Conservation (phyloP, 225 moss, liverwort and hornwort species). For the Marchantia paleacea region DNA sequence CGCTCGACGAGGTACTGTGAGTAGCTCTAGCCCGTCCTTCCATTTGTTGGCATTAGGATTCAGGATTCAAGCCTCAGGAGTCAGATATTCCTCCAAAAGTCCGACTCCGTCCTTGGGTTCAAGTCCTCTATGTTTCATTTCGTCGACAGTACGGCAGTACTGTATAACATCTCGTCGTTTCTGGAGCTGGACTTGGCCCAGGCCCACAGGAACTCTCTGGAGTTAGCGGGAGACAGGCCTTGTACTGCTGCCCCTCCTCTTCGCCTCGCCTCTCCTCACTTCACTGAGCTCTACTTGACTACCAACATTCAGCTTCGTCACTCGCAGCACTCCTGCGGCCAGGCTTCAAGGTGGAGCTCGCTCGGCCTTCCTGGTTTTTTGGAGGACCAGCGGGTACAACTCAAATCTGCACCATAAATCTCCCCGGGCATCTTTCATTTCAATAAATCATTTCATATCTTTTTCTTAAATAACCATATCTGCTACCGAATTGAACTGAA, state of each 20-base stretch:
- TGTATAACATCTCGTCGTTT: background rate
- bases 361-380: background rate
- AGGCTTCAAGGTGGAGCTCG: too few species aligned
- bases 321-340: too few species aligned
- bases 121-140: background rate
- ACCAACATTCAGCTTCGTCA: background rate
- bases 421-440: background rate
- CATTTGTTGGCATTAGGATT: background rate
- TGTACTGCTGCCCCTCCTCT: background rate
- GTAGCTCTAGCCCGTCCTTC: background rate
- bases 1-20: background rate
- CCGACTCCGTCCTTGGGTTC: background rate
- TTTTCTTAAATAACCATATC: background rate
- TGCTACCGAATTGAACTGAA: background rate
- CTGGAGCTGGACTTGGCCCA: background rate
- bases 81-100: background rate
- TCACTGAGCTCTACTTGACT: background rate
- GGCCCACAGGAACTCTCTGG: background rate
- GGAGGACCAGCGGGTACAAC: background rate
- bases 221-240: background rate
- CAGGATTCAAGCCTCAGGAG: background rate
- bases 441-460: background rate
- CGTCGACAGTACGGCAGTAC: background rate
- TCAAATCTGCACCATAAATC: background rate
- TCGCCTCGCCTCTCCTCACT: background rate